phyloP scores from a whole-genome alignment of 2,329 filamentous ascomycete genomes.

The Raffaelea albimanens region DNA sequence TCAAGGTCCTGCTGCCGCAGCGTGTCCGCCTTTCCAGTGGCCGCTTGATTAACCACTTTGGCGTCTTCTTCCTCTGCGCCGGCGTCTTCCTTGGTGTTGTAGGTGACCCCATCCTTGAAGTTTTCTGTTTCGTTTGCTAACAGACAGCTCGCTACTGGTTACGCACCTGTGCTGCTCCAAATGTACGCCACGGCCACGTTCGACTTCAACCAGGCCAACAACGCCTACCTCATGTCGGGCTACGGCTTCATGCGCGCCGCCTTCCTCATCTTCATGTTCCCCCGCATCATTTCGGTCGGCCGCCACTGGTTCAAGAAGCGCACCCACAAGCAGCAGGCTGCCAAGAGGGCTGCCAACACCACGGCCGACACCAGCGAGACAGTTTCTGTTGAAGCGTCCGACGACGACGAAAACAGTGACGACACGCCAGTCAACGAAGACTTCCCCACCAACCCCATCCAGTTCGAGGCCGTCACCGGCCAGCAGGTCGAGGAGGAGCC shows the following conservation, averaged over 20 bases:
- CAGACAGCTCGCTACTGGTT: constrained; percentile 57
- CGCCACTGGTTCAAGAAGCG: constrained; percentile 17
- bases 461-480: constrained; percentile 30
- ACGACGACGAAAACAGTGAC: background rate
- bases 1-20: constrained; percentile 51
- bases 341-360: background rate
- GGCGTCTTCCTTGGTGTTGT: constrained; percentile 60
- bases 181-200: constrained; percentile 49
- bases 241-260: constrained; percentile 44
- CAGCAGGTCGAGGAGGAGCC: constrained; percentile 37
- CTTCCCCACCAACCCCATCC: constrained; percentile 27
- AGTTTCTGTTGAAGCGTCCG: background rate
- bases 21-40: constrained; percentile 44
- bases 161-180: constrained; percentile 52
- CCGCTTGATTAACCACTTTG: constrained; percentile 43
- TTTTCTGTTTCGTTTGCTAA: too few species aligned
- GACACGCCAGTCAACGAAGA: background rate
- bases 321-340: background rate
- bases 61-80: constrained; percentile 52
- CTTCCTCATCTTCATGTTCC: constrained; percentile 46
- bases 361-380: background rate
- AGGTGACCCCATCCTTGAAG: constrained; percentile 17
- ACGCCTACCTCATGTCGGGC: constrained; percentile 47
- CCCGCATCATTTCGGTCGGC: constrained; percentile 34
- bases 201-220: constrained; percentile 43